Evolutionary conservation across 768 basidiomycete genomes (phyloP), one percentile per base, ranked within the genome.

Genomic region (Amanita jacksonii): DNA sequence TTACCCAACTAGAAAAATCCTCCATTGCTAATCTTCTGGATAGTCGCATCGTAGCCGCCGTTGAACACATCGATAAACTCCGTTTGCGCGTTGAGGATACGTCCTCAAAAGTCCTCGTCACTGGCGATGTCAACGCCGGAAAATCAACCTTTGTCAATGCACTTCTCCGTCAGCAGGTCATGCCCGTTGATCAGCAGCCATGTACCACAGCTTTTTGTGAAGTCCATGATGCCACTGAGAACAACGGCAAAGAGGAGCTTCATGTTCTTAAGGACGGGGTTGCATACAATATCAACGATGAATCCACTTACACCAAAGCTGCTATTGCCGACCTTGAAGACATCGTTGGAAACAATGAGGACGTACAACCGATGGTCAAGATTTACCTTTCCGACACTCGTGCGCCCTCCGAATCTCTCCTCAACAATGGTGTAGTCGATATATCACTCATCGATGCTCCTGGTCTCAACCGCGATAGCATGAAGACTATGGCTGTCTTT

Each of bases 91-190:
- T 98, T 10, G 72, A 85, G 59, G 93, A 97, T 61, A 90, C 81
- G 5, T 85, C 89, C 1, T 94, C 91, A 55, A 90, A 96, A 61
- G 91, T 99, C 39, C 79, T 99, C 51, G 91, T 99, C 47, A 98
- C 96, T 18, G 96, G 96, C 48, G 96, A 99, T 60, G 73, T 99
- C 47, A 99, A 99, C 60, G 86, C 96, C 27, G 96, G 96, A 55
- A 99, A 99, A 65, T 96, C 92, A 15, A 98, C 96, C 0, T 88
- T 99, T 58, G 90, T 99, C 59, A 99, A 99, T 57, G 89, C 94
- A 4, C 70, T 99, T 25, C 77, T 99, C 4, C 73, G 91, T 36
- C 75, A 91, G 5, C 79, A 88, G 56, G 80, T 96, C 34, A 89
- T 99, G 85, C 92, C 96, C 6, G 82, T 93, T 48, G 96, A 99